Base-by-base conservation (phyloP, 306 rosid species). In the Trifolium subterraneum region DNA sequence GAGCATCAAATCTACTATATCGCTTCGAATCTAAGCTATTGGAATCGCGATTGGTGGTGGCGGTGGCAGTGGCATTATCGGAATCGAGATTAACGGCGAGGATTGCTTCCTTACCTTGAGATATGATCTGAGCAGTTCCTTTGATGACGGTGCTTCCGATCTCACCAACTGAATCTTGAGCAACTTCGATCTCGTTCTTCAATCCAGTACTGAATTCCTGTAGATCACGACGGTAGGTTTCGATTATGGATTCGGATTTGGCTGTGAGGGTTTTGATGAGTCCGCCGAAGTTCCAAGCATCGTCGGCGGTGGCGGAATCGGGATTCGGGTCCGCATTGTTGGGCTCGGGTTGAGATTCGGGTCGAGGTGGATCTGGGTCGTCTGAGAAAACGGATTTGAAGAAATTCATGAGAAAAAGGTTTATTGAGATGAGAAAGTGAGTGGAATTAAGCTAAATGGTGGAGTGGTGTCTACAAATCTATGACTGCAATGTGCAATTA, bases 191-290 rank as follows among this genome's bases (percentile, higher is more conserved):
- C 85, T 93, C 97, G 63, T 83, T 93, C 79, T 79, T 84, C 65
- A 93, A 81, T 14, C 97, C 96, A 70, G 87, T 81, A 25, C 92
- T 78, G 76, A 90, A 90, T 78, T 90, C 98, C 60, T 87, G 81
- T 25, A 93, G 84, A 86, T 93, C 98, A n/a, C 92, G 91, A 39
- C 95, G 89, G 85, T 90, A 93, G n/a, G 93, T 90, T 33, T 93
- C 97, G 75, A 93, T 83, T 15, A 93, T 94, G 3, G 96, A 83
- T 78, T 90, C 96, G n/a, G 98, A 93, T 78, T 69, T 88, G 38
- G 85, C 25, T 0, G 90, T 78, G 9, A 93, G 29, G 68, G 93
- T 86, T 84, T 81, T 79, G 66, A 93, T 66, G 76, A 93, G 84
- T 70, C 92, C 98, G 6, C 95, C 97, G 27, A 93, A 86, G 76